Conservation (phyloP, 2,329 filamentous ascomycete species). For the Emericellopsis cladophorae region DNA sequence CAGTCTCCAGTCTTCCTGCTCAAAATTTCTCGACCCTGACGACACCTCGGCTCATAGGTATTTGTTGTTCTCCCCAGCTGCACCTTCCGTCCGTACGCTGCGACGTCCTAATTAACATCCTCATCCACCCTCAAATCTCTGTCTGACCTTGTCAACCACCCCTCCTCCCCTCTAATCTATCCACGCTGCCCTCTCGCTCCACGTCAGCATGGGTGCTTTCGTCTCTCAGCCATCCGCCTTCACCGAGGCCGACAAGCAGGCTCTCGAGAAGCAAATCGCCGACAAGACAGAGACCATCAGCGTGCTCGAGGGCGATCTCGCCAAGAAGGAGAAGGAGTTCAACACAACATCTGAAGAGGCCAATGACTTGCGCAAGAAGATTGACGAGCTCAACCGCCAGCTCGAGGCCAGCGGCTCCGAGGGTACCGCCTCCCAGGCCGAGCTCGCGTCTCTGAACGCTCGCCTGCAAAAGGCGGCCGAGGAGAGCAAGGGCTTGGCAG, state of each 20-base stretch:
- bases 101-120: not conserved
- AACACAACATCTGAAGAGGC: conserved; percentile 19
- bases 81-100: not conserved
- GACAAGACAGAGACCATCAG: conserved; percentile 1
- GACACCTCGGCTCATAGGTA: not conserved
- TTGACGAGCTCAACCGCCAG: conserved; percentile 19
- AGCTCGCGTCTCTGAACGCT: not conserved
- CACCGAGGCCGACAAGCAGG: not conserved
- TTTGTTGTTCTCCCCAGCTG: not conserved
- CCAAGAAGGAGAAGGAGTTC: conserved; percentile 24
- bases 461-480: not conserved
- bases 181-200: not conserved
- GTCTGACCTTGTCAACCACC: not conserved
- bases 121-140: not conserved
- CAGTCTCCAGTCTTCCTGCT: not conserved
- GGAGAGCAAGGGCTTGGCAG: not conserved
- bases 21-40: not conserved
- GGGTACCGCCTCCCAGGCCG: conserved; percentile 15
- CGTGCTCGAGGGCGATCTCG: conserved; percentile 11
- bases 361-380: conserved; percentile 23
- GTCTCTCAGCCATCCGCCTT: not conserved
- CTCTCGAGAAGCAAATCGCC: conserved; percentile 1
- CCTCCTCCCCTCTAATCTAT: not conserved
- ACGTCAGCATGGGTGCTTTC: not conserved
- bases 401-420: conserved; percentile 9